phyloP scores from a whole-genome alignment of 2,329 filamentous ascomycete genomes.

The Cladorrhinum sp. region DNA sequence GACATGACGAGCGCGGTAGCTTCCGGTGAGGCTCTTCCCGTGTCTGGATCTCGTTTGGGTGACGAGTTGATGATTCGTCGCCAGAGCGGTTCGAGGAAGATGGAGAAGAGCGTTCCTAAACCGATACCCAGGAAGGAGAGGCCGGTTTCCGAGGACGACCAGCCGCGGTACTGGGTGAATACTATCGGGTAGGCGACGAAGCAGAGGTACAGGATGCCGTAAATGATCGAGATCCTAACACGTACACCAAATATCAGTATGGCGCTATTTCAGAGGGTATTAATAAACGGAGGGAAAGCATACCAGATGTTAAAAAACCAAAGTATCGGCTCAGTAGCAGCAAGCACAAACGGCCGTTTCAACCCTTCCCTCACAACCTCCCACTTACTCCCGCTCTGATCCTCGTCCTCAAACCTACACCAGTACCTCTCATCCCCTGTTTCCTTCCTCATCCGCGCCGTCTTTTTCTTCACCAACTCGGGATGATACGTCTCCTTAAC shows the following conservation, averaged over 20 bases:
- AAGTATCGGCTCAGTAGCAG: slow-evolving; percentile 76
- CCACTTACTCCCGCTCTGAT: slow-evolving; percentile 57
- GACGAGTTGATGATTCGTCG: slow-evolving; percentile 76
- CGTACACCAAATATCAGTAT: background rate
- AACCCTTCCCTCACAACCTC: slow-evolving; percentile 72
- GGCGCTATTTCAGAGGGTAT: no score
- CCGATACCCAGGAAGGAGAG: slow-evolving; percentile 73
- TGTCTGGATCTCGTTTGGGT: slow-evolving; percentile 57
- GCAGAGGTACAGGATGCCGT: slow-evolving; percentile 79
- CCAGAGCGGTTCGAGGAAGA: slow-evolving; percentile 67
- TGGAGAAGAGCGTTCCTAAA: slow-evolving; percentile 60
- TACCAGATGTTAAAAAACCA: slow-evolving; percentile 68
- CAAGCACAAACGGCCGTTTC: slow-evolving; percentile 72
- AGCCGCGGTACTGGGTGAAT: slow-evolving; percentile 71
- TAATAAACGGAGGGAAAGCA: slow-evolving; percentile 24
- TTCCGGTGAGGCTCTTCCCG: slow-evolving; percentile 71
- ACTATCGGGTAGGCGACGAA: slow-evolving; percentile 90
- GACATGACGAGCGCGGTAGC: slow-evolving; percentile 78
- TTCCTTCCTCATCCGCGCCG: slow-evolving; percentile 61
- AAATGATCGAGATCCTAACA: slow-evolving; percentile 72
- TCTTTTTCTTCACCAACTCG: slow-evolving; percentile 64
- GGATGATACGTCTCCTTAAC: slow-evolving; percentile 77
- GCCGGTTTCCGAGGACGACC: slow-evolving; percentile 69
- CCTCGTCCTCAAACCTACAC: slow-evolving; percentile 74
- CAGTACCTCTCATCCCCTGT: slow-evolving; percentile 71